Percentiles rank a stretch among this genome's conserved stretches.
Conservation (phyloP, 148 eudicot species). For the Fagopyrum tataricum region DNA sequence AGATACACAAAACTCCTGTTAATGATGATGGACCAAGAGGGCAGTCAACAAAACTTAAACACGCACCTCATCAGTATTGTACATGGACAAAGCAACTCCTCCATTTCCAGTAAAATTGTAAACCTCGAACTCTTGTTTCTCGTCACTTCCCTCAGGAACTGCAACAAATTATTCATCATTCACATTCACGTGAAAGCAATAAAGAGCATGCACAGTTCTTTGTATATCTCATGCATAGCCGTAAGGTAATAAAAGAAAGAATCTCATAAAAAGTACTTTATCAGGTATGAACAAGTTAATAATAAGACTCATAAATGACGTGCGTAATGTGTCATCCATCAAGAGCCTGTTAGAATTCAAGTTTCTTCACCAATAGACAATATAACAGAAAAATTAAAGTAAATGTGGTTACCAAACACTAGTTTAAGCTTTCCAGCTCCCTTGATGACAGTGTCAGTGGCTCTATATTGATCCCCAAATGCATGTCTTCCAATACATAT, state of each 20-base stretch:
- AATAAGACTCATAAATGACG: not conserved
- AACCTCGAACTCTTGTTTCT: constrained; percentile 68
- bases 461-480: constrained; percentile 89
- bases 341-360: not conserved
- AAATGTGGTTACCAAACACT: constrained; percentile 61
- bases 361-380: not conserved
- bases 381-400: not conserved
- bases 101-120: constrained; percentile 73
- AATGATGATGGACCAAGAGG: not conserved
- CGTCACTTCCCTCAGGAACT: constrained; percentile 82
- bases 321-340: not conserved
- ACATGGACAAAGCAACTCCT: constrained; percentile 86
- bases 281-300: not conserved
- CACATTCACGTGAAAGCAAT: not conserved
- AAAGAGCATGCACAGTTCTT: not conserved
- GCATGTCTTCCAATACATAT: constrained; percentile 98
- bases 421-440: constrained; percentile 87
- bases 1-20: not conserved
- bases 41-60: not conserved
- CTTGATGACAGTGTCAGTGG: constrained; percentile 80
- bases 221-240: not conserved
- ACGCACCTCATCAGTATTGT: constrained; percentile 90
- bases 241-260: not conserved
- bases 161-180: constrained; percentile 15
- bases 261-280: not conserved